Base-by-base conservation (phyloP, 2,329 filamentous ascomycete species). In the Fusarium napiforme region DNA sequence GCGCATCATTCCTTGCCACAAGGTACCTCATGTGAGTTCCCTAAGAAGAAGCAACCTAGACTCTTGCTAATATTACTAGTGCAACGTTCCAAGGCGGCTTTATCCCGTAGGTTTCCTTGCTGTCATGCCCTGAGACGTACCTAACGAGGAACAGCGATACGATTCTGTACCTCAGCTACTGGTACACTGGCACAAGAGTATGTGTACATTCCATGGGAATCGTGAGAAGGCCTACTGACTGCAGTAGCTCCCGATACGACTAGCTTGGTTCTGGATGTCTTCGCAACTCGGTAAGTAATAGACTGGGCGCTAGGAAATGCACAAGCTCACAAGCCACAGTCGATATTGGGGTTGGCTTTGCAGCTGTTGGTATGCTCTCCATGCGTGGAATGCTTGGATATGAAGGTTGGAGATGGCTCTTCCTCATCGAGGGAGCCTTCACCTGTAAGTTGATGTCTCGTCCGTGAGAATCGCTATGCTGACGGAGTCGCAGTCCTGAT, bases 351-450 rank as follows among this genome's bases (percentile, higher is more conserved):
- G 50, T 55, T 30, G 50, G 50, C 0, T 42, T 55, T 9, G 50
- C 36, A 4, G 50, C 50, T 1, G 50, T 55, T 60, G 88, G 88
- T 14, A 85, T 91, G 26, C 73, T 91, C 3, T 86, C 85, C 9
- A 84, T 89, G 78, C 83, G 87, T 36, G 88, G 87, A n/a, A 75
- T 84, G 45, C 79, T 86, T 40, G 85, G 85, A 1, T 83, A 87
- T 65, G 85, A 84, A 61, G 89, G 89, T 5, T 91, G 89, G 88
- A 81, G 87, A 36, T 89, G 88, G 87, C 77, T 89, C 16, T 90
- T 89, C 63, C 78, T 83, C 10, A 79, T 83, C 16, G 81, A 83
- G 36, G 14, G 76, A 9, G 61, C 75, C 5, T 77, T 81, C 32
- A 55, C 50, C 2, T 55, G 34, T 40, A 30, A 0, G 50, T 28